These are phyloP conservation scores for Pythium coloratum DNA, from an alignment of 352 stramenopile species.

Conservation along the genomic window DNA sequence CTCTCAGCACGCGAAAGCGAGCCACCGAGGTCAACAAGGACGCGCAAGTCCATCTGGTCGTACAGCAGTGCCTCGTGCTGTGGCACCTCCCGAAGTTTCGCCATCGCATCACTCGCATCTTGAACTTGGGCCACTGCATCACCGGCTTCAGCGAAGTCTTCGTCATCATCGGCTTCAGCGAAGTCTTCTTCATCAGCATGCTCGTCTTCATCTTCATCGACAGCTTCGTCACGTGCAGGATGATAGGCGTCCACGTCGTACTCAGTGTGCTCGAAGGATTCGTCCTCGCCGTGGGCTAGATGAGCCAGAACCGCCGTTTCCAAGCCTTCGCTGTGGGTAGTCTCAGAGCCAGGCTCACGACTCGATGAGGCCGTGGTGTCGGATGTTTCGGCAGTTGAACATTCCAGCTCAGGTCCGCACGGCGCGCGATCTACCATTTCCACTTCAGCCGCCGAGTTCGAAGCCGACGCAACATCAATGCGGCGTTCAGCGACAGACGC, in stretches of 20 bases:
- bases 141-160: too few species aligned
- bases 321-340: too few species aligned
- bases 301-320: background rate
- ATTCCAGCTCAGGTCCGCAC: too few species aligned
- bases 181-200: slow-evolving; percentile 1
- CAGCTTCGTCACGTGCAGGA: background rate
- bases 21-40: background rate
- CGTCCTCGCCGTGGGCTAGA: background rate
- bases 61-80: background rate
- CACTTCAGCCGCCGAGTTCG: too few species aligned
- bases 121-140: too few species aligned
- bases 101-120: background rate
- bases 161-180: background rate
- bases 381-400: too few species aligned
- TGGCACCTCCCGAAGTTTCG: background rate
- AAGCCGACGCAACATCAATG: too few species aligned
- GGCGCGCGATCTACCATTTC: too few species aligned
- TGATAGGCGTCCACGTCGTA: background rate
- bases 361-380: background rate
- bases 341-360: too few species aligned
- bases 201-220: background rate
- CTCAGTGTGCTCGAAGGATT: background rate
- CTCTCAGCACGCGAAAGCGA: background rate
- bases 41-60: background rate
- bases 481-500: background rate